Evolutionary conservation across 2,329 filamentous ascomycete genomes (phyloP), one percentile per base, ranked within the genome.

Genomic region (Elsinoe batatas): DNA sequence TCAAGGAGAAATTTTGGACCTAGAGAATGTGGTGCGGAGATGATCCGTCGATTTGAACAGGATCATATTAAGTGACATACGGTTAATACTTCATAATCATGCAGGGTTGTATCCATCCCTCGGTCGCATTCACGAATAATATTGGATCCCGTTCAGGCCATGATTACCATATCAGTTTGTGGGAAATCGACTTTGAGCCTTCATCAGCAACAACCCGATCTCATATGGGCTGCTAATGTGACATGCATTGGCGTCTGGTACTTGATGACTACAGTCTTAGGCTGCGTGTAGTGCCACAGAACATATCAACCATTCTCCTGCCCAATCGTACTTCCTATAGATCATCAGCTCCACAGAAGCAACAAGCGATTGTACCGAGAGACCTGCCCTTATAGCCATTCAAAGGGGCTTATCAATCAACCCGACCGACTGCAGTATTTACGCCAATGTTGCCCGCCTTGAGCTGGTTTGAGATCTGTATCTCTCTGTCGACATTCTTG

Each of bases 321-420:
- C 11, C 40, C 40, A 22, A 44, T 18, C 10, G 5, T 13, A 22
- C 40, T 22, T 22, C 20, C 15, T 44, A 18, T 5, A 15, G 15
- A 18, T 5, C 13, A 17, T 44, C 15, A 44, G 40, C 5, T n/a
- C 13, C 36, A 38, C 17, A n/a, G 5, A 18, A 38, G 36, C 7
- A 38, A 3, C 36, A n/a, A 18, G 13, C 17, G 36, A 38, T 38
- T 7, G 8, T 7, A 2, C 7, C 26, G 8, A 5, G 7, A 30
- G 26, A 30, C 26, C 3, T 30, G 8, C 26, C 26, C 54, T 72
- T 73, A 59, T 69, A 70, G 0, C 71, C 71, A 26, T 71, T 71
- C 58, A 72, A 73, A 0, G 69, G 70, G 62, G 70, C 69, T 49
- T 71, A 68, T 1, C 57, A 54, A 5, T 57, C 65, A 8, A 57